Percentiles rank a stretch among this genome's conserved stretches.
Conservation (phyloP, 2,329 filamentous ascomycete species). For the Colletotrichum musae region DNA sequence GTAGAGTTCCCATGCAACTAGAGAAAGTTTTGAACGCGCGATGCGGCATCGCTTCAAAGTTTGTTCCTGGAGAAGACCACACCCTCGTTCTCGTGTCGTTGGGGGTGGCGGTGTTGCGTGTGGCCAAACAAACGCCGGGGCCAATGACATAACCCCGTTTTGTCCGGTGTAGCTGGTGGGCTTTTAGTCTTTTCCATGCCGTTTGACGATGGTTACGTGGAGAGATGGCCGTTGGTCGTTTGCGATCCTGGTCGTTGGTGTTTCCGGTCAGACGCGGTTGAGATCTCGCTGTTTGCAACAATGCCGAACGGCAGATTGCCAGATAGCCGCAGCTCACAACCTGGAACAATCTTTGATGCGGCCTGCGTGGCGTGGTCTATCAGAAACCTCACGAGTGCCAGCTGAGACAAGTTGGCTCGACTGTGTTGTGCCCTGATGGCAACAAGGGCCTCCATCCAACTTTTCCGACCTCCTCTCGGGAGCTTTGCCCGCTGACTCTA, state of each 20-base stretch:
- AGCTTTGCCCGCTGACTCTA: no score
- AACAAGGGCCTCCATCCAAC: neutral
- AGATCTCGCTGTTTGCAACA: neutral
- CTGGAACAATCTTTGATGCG: neutral
- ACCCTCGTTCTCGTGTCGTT: neutral
- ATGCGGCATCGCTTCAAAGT: neutral
- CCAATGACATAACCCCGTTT: neutral
- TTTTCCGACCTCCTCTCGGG: no score
- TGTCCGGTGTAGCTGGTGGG: no score
- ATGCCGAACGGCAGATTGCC: neutral
- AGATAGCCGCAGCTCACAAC: neutral
- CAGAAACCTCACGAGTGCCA: no score
- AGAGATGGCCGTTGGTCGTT: no score
- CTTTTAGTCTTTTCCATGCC: neutral
- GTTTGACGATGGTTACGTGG: conserved; percentile 3
- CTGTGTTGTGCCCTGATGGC: neutral
- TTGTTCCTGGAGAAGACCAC: neutral
- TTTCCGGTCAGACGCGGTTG: neutral
- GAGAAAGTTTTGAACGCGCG: neutral
- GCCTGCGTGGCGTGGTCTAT: neutral
- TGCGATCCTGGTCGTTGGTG: neutral
- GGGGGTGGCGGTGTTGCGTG: neutral
- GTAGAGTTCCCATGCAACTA: neutral
- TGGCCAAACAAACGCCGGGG: neutral
- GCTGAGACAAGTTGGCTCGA: no score